These are phyloP conservation scores for Trichoderma sp. DNA, from an alignment of 2,329 filamentous ascomycete genomes.

Conservation along the genomic window DNA sequence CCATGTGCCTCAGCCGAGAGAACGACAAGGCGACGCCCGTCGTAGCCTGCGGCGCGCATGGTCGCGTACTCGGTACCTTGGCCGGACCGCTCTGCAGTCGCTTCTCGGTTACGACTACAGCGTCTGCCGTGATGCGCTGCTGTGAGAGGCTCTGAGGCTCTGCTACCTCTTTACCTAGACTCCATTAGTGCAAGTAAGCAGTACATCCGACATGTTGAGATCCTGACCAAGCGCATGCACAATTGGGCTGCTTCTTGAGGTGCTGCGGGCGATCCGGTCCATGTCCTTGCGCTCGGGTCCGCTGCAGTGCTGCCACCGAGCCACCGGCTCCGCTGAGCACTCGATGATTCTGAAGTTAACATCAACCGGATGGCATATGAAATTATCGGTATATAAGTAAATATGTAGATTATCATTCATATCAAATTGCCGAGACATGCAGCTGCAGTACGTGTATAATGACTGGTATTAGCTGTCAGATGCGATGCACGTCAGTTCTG, in stretches of 20 bases:
- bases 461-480: background rate
- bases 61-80: constrained; percentile 6
- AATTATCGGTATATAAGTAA: background rate
- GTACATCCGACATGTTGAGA: background rate
- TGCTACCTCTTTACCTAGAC: background rate
- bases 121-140: constrained; percentile 7
- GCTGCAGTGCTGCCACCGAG: constrained; percentile 25
- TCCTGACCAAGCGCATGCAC: no score
- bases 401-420: background rate
- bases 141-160: background rate
- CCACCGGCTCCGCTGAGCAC: background rate
- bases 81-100: background rate
- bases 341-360: no score
- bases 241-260: background rate
- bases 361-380: constrained; percentile 8
- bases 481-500: background rate
- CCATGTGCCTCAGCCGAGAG: constrained; percentile 8
- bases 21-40: background rate
- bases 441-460: background rate
- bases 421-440: background rate
- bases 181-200: no score
- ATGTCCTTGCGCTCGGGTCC: constrained; percentile 4
- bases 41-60: background rate
- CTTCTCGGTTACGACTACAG: background rate
- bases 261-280: constrained; percentile 16